Percentiles rank a stretch among this genome's conserved stretches.
These are phyloP conservation scores for Daedaleopsis nitida DNA, from an alignment of 768 basidiomycete species.

Conservation along the genomic window DNA sequence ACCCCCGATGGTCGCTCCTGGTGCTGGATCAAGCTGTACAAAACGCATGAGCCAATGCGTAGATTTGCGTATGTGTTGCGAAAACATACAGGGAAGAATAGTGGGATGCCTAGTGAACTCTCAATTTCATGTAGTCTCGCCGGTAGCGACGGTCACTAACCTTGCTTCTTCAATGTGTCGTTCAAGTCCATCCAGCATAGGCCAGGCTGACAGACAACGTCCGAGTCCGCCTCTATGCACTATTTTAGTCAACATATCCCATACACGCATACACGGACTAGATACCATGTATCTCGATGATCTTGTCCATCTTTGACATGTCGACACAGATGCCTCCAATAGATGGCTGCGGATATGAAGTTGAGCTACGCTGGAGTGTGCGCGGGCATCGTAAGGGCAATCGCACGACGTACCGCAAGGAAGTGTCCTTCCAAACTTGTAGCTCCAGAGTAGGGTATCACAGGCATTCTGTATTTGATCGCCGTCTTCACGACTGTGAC, in stretches of 20 bases:
- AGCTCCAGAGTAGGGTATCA: slow-evolving; percentile 79
- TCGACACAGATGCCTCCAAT: slow-evolving; percentile 79
- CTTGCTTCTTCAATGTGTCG: slow-evolving; percentile 60
- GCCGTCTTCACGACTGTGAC: slow-evolving; percentile 77
- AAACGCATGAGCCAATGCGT: neutral
- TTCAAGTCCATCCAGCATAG: slow-evolving; percentile 74
- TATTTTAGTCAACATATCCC: neutral
- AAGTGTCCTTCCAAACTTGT: slow-evolving; percentile 83
- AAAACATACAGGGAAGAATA: slow-evolving; percentile 77
- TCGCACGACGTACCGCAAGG: slow-evolving; percentile 45
- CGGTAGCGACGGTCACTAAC: slow-evolving; percentile 28
- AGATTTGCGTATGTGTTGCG: neutral
- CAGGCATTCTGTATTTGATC: slow-evolving; percentile 71
- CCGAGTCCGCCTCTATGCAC: slow-evolving; percentile 61
- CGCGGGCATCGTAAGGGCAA: neutral
- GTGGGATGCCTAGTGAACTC: slow-evolving; percentile 54
- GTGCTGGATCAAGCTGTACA: slow-evolving; percentile 70
- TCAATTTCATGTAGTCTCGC: too few species aligned
- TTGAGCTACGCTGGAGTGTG: neutral
- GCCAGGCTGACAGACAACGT: slow-evolving; percentile 76
- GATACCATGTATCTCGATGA: slow-evolving; percentile 71
- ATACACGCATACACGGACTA: too few species aligned
- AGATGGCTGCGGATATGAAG: slow-evolving; percentile 8
- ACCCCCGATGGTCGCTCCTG: slow-evolving; percentile 81
- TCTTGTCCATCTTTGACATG: slow-evolving; percentile 75